Percentiles rank a stretch among this genome's conserved stretches.
Evolutionary conservation across 2,329 filamentous ascomycete species (phyloP).

Genomic region (Fusarium liriodendri): DNA sequence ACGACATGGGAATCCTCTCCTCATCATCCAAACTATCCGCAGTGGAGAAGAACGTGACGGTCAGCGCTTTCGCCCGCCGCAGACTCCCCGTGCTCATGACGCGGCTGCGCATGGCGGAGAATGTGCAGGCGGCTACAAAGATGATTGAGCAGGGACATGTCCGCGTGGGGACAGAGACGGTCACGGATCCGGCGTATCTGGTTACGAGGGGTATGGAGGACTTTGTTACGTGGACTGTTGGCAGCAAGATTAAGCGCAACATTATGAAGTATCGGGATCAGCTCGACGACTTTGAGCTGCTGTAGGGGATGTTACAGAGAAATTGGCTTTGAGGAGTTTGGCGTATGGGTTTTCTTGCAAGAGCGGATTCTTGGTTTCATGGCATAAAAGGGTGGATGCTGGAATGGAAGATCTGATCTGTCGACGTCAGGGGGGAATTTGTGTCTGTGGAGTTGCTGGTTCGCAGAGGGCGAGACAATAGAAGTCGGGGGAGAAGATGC

Average conservation of each 20-base stretch:
- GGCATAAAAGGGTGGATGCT: neutral
- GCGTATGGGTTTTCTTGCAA: neutral
- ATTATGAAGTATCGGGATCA: conserved; percentile 96
- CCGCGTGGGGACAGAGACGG: conserved; percentile 87
- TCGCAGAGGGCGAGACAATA: neutral
- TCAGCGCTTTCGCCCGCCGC: conserved; percentile 87
- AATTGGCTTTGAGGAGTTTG: neutral
- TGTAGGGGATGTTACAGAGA: conserved; percentile 56
- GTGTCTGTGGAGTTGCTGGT: neutral
- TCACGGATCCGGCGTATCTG: conserved; percentile 90
- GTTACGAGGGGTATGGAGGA: conserved; percentile 93
- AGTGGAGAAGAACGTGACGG: conserved; percentile 89
- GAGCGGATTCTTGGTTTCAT: neutral
- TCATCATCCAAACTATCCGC: conserved; percentile 81
- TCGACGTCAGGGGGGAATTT: neutral
- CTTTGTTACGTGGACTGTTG: conserved; percentile 95
- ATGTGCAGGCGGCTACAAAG: conserved; percentile 83
- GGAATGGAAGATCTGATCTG: neutral
- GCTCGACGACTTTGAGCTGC: conserved; percentile 93
- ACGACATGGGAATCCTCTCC: conserved; percentile 89
- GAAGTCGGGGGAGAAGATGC: neutral
- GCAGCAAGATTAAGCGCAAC: conserved; percentile 96
- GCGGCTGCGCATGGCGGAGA: conserved; percentile 90
- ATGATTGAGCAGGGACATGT: conserved; percentile 97
- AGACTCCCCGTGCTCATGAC: conserved; percentile 93